Base-by-base conservation (phyloP, 306 rosid genomes). In the Glycine latifolia region DNA sequence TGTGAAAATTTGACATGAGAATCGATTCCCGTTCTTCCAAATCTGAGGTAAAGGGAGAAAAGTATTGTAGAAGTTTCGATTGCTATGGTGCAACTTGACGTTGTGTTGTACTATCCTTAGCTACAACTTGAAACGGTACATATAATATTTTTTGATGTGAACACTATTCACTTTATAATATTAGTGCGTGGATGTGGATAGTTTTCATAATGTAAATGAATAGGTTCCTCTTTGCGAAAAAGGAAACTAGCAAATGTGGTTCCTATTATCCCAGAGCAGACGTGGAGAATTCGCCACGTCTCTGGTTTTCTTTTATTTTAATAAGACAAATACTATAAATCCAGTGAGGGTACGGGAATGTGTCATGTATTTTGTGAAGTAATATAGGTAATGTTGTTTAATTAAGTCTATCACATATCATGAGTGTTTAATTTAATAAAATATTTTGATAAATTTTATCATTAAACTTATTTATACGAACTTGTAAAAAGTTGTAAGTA, bases 281-380 rank as follows among this genome's bases (percentile, higher is more conserved):
- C 86, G 83, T 66, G 76, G 84, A 90, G 84, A 86, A 89, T 85
- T 65, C 62, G 89, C 93, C 97, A 90, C 97, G 94, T 90, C 89
- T 69, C 62, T 74, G 0, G 8, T 54, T 68, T 53, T 61, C 52
- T 41, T 49, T 41, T 71, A 9, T 75, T 13, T 71, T 41, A 66
- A 55, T 48, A 66, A 73, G 81, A 80, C 81, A 75, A 75, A 75
- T 65, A 50, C 47, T 20, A 49, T 50, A 41, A 71, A 49, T 10
- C 62, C 78, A 26, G 58, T 41, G 56, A n/a, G 7, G 14, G 67
- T 47, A 26, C 73, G 37, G 31, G 69, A 75, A 49, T 67, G 73
- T 75, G 68, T 58, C 46, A 47, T 66, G 77, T 73, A 67, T 79
- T 79, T 79, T 65, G 10, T 73, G 50, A 46, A 84, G 17, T 65